Percentiles rank a stretch among this genome's conserved stretches.
These are phyloP conservation scores for Coffea eugenioides DNA, from an alignment of 257 asterid genomes.

Conservation along the genomic window DNA sequence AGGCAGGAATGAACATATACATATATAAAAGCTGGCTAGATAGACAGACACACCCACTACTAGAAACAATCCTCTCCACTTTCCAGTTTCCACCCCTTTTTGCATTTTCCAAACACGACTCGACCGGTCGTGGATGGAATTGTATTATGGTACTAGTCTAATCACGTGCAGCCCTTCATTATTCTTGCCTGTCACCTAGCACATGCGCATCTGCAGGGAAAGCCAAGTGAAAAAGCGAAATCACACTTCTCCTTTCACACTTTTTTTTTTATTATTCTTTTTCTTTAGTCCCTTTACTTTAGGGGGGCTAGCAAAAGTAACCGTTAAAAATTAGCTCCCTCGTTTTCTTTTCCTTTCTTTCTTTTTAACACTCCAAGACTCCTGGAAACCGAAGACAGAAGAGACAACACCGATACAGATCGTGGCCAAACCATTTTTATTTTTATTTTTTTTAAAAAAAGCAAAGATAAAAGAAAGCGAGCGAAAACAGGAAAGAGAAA, in stretches of 20 bases:
- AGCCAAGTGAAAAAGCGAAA: background rate
- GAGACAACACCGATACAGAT: background rate
- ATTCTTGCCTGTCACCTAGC: constrained; percentile 18
- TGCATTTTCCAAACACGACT: background rate
- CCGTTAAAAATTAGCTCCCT: constrained; percentile 6
- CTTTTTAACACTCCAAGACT: background rate
- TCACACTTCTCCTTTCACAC: background rate
- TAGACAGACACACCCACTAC: background rate
- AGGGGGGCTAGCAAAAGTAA: constrained; percentile 13
- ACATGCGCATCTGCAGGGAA: constrained; percentile 18
- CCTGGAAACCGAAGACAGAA: background rate
- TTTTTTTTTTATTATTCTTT: background rate
- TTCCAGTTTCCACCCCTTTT: background rate
- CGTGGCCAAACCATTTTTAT: background rate
- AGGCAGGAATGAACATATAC: background rate
- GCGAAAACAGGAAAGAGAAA: constrained; percentile 2
- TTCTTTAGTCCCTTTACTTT: background rate
- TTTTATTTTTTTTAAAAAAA: too few relatives aligned
- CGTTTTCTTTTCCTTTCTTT: background rate
- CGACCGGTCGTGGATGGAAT: too few relatives aligned
- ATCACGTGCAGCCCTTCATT: constrained; percentile 15
- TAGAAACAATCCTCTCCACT: background rate
- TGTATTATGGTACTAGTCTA: background rate
- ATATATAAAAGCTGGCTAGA: background rate
- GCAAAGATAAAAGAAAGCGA: constrained; percentile 8